A percentile compares a stretch with the other conserved stretches of the same genome.
These are phyloP conservation scores for Cymbidium sinense DNA, from an alignment of 106 monocot species.

Conservation along the genomic window DNA sequence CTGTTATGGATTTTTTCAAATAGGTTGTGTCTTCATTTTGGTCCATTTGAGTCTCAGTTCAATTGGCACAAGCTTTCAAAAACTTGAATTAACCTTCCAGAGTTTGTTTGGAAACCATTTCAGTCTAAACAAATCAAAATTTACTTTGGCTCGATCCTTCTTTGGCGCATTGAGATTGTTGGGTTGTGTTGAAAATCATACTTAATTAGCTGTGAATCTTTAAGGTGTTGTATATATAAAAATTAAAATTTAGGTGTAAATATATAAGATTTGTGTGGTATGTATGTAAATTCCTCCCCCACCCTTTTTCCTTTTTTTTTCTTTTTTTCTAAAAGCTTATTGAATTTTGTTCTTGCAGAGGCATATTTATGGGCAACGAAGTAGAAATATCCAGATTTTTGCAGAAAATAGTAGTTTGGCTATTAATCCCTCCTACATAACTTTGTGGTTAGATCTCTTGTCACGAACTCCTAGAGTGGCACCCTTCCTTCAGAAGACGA, in stretches of 20 bases:
- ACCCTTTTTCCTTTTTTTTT: not conserved
- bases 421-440: slow-evolving; percentile 68
- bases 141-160: not conserved
- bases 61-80: too few relatives aligned
- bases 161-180: not conserved
- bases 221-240: too few relatives aligned
- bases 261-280: too few relatives aligned
- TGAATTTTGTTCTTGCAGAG: slow-evolving; percentile 43
- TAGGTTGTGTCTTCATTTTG: too few relatives aligned
- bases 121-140: not conserved
- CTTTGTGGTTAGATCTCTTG: slow-evolving; percentile 82
- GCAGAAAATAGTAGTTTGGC: slow-evolving; percentile 80
- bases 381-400: slow-evolving; percentile 76
- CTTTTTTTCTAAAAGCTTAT: not conserved
- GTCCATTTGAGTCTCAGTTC: too few relatives aligned
- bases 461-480: slow-evolving; percentile 92
- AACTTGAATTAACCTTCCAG: too few relatives aligned
- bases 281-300: not conserved
- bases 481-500: slow-evolving; percentile 79
- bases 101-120: too few relatives aligned
- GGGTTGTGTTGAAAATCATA: not conserved
- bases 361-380: slow-evolving; percentile 85
- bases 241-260: too few relatives aligned
- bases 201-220: not conserved
- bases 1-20: too few relatives aligned